These are phyloP conservation scores for Globisporangium apiculatum DNA, from an alignment of 352 stramenopile genomes.

Conservation along the genomic window DNA sequence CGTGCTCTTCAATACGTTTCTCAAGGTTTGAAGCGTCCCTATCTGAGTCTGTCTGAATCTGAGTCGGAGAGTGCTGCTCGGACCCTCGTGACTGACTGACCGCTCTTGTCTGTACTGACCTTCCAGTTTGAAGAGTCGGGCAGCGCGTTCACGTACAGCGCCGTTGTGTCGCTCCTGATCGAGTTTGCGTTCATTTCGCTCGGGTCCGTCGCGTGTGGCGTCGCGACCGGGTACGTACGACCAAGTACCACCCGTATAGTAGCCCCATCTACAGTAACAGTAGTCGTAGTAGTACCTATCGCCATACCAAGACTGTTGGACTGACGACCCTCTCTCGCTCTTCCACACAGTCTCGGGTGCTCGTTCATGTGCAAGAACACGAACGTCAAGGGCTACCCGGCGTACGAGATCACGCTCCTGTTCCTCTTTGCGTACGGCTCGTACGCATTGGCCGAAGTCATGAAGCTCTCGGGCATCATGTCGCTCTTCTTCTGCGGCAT, in stretches of 20 bases:
- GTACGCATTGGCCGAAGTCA: constrained; percentile 57
- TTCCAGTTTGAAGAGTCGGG: constrained; percentile 68
- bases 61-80: too few relatives aligned
- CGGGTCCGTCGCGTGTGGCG: constrained; percentile 67
- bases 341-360: constrained; percentile 41
- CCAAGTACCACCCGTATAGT: too few relatives aligned
- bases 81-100: too few relatives aligned
- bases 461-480: constrained; percentile 87
- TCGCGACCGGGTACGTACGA: constrained; percentile 51
- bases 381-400: constrained; percentile 74
- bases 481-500: constrained; percentile 90
- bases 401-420: constrained; percentile 69
- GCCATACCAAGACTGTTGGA: neutral
- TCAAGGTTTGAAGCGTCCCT: constrained; percentile 61
- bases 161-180: constrained; percentile 55
- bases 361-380: constrained; percentile 77
- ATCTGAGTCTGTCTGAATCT: neutral
- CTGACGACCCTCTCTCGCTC: neutral
- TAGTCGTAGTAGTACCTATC: too few relatives aligned
- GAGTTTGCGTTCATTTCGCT: constrained; percentile 78
- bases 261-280: too few relatives aligned
- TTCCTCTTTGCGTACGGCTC: constrained; percentile 69
- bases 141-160: constrained; percentile 54
- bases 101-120: neutral
- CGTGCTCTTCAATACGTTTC: constrained; percentile 96